Evolutionary conservation across 2,329 filamentous ascomycete genomes (phyloP), one percentile per base, ranked within the genome.

Genomic region (Aspergillus candidus): DNA sequence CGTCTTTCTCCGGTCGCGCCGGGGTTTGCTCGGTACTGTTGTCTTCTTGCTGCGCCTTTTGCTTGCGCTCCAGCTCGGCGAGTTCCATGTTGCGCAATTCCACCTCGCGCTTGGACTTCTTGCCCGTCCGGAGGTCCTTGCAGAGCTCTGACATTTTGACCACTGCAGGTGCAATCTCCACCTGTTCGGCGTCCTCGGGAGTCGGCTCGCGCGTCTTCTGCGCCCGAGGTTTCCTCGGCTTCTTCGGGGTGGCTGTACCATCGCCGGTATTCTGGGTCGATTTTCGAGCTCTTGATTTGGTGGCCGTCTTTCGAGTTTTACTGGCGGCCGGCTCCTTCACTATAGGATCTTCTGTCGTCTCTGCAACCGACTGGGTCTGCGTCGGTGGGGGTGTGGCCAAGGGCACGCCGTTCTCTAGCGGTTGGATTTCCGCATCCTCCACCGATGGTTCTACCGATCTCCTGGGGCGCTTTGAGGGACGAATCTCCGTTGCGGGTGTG

Each of bases 61-160:
- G 59, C 46, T 68, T 72, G 43, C 59, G 59, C 46, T 68, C 71
- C 29, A 76, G 70, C 45, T 79, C 77, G 2, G 67, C 72, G 68
- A 75, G 72, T 51, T 83, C 75, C 44, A 82, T 73, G 43, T 71
- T 70, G 7, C 74, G 73, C 63, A 84, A 71, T 50, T 76, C 72
- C 41, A 69, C 73, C 52, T 82, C 80, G 5, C 73, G 71, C 46
- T 73, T 71, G 0, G 80, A 83, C 32, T 73, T 72, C 50, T 73
- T 77, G 36, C 80, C 80, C 1, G 70, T 71, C n/a, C 69, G 65
- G 31, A 71, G 62, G 51, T 78, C 76, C 40, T 70, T 73, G 51
- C 73, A 77, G 2, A 83, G 61, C 36, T 79, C 74, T 29, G 69
- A 73, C 79, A 84, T 83, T 41, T 73, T 78, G 3, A 77, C 68